Evolutionary conservation across 139 green algal species (phyloP).

Genomic region (Edaphochlamys debaryana): DNA sequence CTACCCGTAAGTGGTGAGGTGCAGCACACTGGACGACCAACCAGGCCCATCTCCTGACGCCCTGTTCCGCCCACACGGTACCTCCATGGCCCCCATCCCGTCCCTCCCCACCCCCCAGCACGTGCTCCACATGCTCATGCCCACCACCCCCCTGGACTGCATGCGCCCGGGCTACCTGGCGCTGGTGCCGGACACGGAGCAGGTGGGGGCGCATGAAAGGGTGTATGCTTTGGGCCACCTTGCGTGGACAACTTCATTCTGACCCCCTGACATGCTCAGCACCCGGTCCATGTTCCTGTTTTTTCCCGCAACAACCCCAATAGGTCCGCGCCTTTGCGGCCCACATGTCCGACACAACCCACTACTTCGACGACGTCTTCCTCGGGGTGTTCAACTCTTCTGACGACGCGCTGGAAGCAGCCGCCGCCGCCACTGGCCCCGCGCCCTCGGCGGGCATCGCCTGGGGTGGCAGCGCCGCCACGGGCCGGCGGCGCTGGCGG

Average conservation of each 20-base stretch:
- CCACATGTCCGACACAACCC: slow-evolving; percentile 4
- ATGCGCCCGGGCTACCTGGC: slow-evolving; percentile 47
- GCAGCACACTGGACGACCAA: too few relatives aligned
- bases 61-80: too few relatives aligned
- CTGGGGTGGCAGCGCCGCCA: neutral
- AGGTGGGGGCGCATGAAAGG: slow-evolving; percentile 20
- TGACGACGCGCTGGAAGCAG: neutral
- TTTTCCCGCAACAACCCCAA: too few relatives aligned
- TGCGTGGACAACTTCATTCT: too few relatives aligned
- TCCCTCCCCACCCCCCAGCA: too few relatives aligned
- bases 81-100: too few relatives aligned
- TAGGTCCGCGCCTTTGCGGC: slow-evolving; percentile 29
- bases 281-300: neutral
- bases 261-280: too few relatives aligned
- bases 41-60: too few relatives aligned
- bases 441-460: neutral
- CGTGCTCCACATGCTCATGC: neutral
- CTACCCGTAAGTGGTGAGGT: too few relatives aligned
- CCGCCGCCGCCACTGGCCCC: neutral
- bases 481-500: neutral
- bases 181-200: slow-evolving; percentile 41
- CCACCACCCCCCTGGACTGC: slow-evolving; percentile 30
- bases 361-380: slow-evolving; percentile 42
- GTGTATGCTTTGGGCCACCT: neutral
- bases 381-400: slow-evolving; percentile 1